Evolutionary conservation across 2,329 filamentous ascomycete genomes (phyloP), one percentile per base, ranked within the genome.

Genomic region (Coniochaeta hoffmannii): DNA sequence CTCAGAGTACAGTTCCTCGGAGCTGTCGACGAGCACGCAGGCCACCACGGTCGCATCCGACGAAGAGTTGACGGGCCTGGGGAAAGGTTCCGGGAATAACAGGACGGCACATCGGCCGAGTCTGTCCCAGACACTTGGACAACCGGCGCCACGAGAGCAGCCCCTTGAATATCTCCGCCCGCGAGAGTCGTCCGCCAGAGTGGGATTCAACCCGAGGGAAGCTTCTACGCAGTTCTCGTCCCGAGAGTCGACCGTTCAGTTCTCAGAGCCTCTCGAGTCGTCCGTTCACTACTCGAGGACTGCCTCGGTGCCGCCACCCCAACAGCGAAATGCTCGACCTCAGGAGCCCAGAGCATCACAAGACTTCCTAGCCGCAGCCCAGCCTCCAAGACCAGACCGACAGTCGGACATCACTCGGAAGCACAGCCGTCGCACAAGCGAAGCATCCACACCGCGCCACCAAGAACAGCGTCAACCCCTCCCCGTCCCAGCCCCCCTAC

Each of bases 1-100:
- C 55, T 68, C 70, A 19, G 66, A 69, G 52, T 71, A 69, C 7
- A 65, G 64, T 10, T 67, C 66, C 0, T 72, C 70, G 0, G 69
- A 71, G 24, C 64, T 72, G 32, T 72, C 70, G 7, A 59, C 66
- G 51, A 72, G 66, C 58, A 73, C 71, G 3, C 64, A 72, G 51
- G 70, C 70, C 31, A 72, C 71, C 7, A 72, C 68, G 24, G 67
- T 72, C 35, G 62, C 64, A 56, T 72, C 70, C 8, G 66, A 56
- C 10, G 60, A 58, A 19, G 53, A 54, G 66, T 32, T n/a, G 3
- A 6, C 32, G 4, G 22, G 49, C n/a, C 11, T 19, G 7, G 41
- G 41, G 10, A 26, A 17, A 17, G 38, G 38, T 5, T 44, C 11
- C 12, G 22, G 22, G n/a, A 28, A 17, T 2, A 28, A 28, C 41